phyloP scores from a whole-genome alignment of 2,329 filamentous ascomycete species.

The Trichoderma breve region DNA sequence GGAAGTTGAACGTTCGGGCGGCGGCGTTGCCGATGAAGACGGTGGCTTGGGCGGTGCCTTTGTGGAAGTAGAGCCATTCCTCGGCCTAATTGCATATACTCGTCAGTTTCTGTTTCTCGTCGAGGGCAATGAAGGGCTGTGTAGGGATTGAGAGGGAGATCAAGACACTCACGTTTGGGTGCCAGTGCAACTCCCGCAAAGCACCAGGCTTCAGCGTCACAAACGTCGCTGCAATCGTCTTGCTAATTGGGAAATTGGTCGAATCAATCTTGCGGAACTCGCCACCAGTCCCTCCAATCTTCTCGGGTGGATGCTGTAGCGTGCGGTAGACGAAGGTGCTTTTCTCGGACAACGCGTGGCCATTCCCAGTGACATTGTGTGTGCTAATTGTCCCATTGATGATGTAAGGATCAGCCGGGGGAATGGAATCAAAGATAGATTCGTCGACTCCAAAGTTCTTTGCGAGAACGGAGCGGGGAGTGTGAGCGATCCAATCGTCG shows the following conservation, averaged over 20 bases:
- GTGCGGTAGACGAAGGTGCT: conserved; percentile 62
- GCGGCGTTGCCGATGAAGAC: conserved; percentile 62
- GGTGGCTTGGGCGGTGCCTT: conserved; percentile 59
- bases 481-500: conserved; percentile 68
- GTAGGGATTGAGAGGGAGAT: background rate
- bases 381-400: conserved; percentile 53
- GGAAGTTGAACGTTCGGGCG: conserved; percentile 66
- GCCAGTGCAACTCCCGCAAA: conserved; percentile 67
- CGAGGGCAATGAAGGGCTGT: too few species aligned
- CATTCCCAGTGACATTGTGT: conserved; percentile 37
- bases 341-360: conserved; percentile 49
- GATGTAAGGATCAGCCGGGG: conserved; percentile 60
- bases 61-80: conserved; percentile 71
- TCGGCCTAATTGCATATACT: conserved; percentile 47
- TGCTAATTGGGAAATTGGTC: conserved; percentile 64
- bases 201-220: conserved; percentile 63
- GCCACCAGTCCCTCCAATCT: conserved; percentile 60
- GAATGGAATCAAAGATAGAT: conserved; percentile 58
- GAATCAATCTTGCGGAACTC: conserved; percentile 64
- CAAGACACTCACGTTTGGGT: conserved; percentile 55
- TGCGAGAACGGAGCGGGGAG: conserved; percentile 59
- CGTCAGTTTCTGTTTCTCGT: too few species aligned
- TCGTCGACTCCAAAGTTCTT: conserved; percentile 67
- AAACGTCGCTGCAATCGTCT: conserved; percentile 63
- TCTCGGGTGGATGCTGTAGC: conserved; percentile 53